Evolutionary conservation across 2,329 filamentous ascomycete species (phyloP).

Genomic region (Apiospora saccharicola): DNA sequence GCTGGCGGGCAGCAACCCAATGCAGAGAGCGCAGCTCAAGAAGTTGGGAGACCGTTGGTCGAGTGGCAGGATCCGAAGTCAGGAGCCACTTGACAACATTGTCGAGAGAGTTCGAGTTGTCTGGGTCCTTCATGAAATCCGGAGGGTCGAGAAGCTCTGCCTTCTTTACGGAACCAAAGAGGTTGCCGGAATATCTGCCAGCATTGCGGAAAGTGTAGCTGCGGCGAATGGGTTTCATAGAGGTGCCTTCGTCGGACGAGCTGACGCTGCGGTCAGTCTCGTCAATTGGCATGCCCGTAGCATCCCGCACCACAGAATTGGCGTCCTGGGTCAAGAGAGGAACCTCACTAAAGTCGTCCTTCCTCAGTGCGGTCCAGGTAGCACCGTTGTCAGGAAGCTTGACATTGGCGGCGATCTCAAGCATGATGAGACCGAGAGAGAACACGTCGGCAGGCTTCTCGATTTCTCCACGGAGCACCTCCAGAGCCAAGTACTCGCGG

Average conservation of each 20-base stretch:
- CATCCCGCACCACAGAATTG: conserved; percentile 75
- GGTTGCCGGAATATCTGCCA: conserved; percentile 46
- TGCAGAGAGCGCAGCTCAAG: conserved; percentile 75
- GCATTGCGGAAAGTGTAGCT: conserved; percentile 37
- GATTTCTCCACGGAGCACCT: conserved; percentile 85
- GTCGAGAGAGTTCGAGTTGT: conserved; percentile 79
- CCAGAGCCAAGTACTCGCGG: conserved; percentile 93
- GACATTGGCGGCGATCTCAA: conserved; percentile 94
- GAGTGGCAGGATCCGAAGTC: conserved; percentile 72
- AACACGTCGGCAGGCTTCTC: conserved; percentile 95
- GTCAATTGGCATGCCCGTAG: conserved; percentile 71
- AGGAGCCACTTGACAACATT: conserved; percentile 90
- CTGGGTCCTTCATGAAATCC: conserved; percentile 84
- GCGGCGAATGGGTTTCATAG: conserved; percentile 32
- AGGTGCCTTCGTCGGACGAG: conserved; percentile 38
- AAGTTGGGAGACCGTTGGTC: conserved; percentile 78
- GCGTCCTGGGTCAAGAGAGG: conserved; percentile 85
- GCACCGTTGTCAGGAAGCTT: conserved; percentile 91
- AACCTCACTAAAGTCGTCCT: conserved; percentile 87
- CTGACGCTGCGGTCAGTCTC: conserved; percentile 48
- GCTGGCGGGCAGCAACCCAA: conserved; percentile 81
- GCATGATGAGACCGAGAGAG: conserved; percentile 90
- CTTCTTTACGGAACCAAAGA: conserved; percentile 57
- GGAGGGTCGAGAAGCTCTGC: conserved; percentile 70
- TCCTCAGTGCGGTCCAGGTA: conserved; percentile 88